A percentile compares a stretch with the other conserved stretches of the same genome.
Conservation (phyloP, 352 stramenopile genomes). For the Phytophthora sojae region DNA sequence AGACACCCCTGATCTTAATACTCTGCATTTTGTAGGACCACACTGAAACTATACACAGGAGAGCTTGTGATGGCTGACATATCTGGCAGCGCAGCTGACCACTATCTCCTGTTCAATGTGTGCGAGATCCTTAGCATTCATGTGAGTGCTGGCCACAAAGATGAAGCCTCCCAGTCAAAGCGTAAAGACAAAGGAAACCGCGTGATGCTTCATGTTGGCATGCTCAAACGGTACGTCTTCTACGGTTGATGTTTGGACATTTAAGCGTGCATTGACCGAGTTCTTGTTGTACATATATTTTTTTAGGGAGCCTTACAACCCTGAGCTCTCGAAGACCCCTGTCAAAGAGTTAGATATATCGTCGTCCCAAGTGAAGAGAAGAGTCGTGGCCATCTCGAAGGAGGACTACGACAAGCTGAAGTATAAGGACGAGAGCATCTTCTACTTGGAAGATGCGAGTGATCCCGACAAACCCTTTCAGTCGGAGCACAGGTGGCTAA, state of each 20-base stretch:
- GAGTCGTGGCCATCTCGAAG: slow-evolving; percentile 76
- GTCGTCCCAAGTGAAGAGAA: slow-evolving; percentile 68
- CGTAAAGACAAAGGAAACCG: slow-evolving; percentile 35
- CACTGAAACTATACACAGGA: slow-evolving; percentile 68
- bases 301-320: slow-evolving; percentile 63
- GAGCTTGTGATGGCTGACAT: slow-evolving; percentile 84
- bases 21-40: slow-evolving; percentile 36
- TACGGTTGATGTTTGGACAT: background rate
- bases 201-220: slow-evolving; percentile 65
- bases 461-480: slow-evolving; percentile 12
- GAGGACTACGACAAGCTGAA: slow-evolving; percentile 60
- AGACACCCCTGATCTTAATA: background rate
- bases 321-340: slow-evolving; percentile 49
- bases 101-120: slow-evolving; percentile 81
- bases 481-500: slow-evolving; percentile 30
- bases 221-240: slow-evolving; percentile 65
- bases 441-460: slow-evolving; percentile 61
- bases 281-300: background rate
- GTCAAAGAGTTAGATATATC: slow-evolving; percentile 59
- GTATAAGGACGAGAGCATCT: slow-evolving; percentile 83
- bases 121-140: slow-evolving; percentile 84
- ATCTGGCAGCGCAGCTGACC: slow-evolving; percentile 59
- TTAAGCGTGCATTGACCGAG: background rate
- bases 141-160: slow-evolving; percentile 25
- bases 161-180: slow-evolving; percentile 36